Conservation (phyloP, 2,329 filamentous ascomycete genomes). For the Aspergillus tanneri region DNA sequence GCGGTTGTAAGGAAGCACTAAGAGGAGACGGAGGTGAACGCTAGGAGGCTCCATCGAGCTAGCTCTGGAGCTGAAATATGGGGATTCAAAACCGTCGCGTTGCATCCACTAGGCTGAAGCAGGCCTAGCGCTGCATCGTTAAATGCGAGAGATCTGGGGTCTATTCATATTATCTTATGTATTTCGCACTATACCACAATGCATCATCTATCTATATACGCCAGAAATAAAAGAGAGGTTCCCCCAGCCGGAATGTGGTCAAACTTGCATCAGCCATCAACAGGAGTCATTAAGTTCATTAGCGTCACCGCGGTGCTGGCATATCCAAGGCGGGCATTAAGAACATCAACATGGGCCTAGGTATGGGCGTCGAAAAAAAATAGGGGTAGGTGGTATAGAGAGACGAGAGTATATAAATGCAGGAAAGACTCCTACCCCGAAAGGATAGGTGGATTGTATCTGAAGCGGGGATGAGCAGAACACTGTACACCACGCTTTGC, state of each 20-base stretch:
- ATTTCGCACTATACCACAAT: constrained; percentile 10
- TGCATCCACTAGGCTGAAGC: background rate
- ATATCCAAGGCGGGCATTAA: constrained; percentile 17
- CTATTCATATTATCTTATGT: constrained; percentile 21
- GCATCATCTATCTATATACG: constrained; percentile 19
- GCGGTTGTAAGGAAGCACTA: no score
- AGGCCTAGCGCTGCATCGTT: background rate
- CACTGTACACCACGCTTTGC: background rate
- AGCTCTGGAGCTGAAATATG: background rate
- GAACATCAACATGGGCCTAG: constrained; percentile 12
- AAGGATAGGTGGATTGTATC: background rate
- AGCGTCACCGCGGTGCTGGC: constrained; percentile 9
- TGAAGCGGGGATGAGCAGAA: background rate
- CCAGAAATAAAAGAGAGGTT: background rate
- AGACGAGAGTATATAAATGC: background rate
- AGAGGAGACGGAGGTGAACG: no score
- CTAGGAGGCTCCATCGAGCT: no score
- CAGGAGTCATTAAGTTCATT: constrained; percentile 20
- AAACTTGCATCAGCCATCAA: constrained; percentile 14
- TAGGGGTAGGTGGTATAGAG: background rate
- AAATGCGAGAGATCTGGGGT: background rate
- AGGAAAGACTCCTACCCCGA: no score
- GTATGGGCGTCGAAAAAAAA: constrained; percentile 6
- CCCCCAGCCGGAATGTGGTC: constrained; percentile 6
- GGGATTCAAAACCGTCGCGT: background rate